Conservation (phyloP, 768 basidiomycete species). For the Candolleomyces efflorescens region DNA sequence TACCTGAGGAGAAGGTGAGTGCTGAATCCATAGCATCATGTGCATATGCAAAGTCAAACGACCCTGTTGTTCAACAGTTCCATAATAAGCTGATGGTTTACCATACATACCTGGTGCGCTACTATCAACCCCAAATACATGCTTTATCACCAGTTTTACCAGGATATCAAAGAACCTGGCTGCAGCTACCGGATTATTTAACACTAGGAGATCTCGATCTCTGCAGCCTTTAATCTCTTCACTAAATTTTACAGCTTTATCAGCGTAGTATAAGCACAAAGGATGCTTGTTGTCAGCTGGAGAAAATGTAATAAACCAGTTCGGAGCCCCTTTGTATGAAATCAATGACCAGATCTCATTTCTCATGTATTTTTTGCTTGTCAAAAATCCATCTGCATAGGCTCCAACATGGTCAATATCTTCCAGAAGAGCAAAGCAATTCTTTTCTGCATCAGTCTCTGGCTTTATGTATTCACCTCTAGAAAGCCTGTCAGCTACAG, state of each 20-base stretch:
- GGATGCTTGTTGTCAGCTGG: background rate
- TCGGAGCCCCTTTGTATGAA: too few species aligned
- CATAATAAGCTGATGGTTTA: slow-evolving; percentile 4
- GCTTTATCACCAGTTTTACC: background rate
- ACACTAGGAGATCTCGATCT: background rate
- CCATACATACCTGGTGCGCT: slow-evolving; percentile 5
- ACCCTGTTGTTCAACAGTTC: slow-evolving; percentile 5
- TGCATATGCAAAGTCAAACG: slow-evolving; percentile 4
- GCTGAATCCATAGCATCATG: background rate
- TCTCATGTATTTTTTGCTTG: too few species aligned
- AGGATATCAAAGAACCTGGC: background rate
- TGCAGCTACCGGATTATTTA: background rate
- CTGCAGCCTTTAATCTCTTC: slow-evolving; percentile 2
- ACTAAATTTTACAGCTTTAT: background rate
- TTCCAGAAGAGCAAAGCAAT: slow-evolving; percentile 14
- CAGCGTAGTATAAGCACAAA: background rate
- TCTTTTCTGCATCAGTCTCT: slow-evolving; percentile 14
- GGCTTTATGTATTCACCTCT: slow-evolving; percentile 14
- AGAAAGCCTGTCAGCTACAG: slow-evolving; percentile 2
- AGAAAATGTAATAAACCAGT: background rate
- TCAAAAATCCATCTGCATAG: too few species aligned
- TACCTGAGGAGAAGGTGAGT: background rate
- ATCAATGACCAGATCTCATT: too few species aligned
- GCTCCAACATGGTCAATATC: slow-evolving; percentile 20
- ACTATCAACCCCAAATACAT: slow-evolving; percentile 23